A percentile compares a stretch with the other conserved stretches of the same genome.
Evolutionary conservation across 257 asterid genomes (phyloP).

Genomic region (Penstemon davidsonii): DNA sequence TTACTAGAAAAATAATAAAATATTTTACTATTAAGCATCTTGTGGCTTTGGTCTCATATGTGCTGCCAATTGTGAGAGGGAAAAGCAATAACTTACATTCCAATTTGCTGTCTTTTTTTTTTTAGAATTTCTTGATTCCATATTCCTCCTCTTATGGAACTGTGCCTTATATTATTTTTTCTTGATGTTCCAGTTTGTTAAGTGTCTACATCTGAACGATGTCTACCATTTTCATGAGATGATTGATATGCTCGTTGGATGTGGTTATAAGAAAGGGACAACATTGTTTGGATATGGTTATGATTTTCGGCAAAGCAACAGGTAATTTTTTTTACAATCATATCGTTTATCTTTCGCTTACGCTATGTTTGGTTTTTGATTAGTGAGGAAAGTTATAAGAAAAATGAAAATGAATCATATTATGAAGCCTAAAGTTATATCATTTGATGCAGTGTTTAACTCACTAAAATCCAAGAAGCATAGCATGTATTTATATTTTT

Average conservation of each 20-base stretch:
- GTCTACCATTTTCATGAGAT: conserved; percentile 89
- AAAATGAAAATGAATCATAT: no score
- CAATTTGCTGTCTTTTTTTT: not conserved
- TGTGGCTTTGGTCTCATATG: no score
- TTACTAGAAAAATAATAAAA: no score
- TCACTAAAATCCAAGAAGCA: no score
- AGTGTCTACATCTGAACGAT: conserved; percentile 57
- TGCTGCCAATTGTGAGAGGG: no score
- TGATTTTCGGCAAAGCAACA: conserved; percentile 95
- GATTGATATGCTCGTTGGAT: conserved; percentile 94
- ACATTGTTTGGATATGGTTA: conserved; percentile 93
- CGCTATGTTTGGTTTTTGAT: not conserved
- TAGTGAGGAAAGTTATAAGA: not conserved
- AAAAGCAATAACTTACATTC: not conserved
- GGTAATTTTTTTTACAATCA: conserved; percentile 43
- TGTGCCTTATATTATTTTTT: conserved; percentile 25
- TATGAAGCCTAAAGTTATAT: no score
- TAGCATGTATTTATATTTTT: not conserved
- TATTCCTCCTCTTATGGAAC: not conserved
- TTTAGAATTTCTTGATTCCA: not conserved
- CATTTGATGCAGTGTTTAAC: no score
- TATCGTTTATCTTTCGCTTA: conserved; percentile 6
- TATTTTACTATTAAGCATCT: no score
- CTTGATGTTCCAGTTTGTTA: conserved; percentile 60
- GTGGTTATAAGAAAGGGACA: conserved; percentile 87